Evolutionary conservation across 2,329 filamentous ascomycete species (phyloP).

Genomic region (Aspergillus felis): DNA sequence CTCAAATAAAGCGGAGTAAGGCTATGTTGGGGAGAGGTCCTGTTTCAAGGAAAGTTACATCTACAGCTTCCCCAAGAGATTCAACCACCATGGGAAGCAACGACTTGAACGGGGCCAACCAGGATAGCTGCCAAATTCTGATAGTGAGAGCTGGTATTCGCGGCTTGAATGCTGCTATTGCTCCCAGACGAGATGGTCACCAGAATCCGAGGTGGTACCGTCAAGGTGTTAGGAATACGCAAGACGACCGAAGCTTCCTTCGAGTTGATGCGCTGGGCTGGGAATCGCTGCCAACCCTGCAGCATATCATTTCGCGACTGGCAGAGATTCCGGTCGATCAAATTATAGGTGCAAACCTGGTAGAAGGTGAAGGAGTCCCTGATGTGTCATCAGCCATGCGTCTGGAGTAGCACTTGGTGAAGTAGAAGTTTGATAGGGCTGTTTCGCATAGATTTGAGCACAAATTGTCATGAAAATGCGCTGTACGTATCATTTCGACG

Average conservation of each 20-base stretch:
- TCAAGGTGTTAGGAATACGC: conserved; percentile 21
- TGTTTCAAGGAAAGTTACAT: neutral
- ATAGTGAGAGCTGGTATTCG: no score
- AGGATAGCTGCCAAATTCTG: neutral
- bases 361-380: conserved; percentile 52
- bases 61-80: neutral
- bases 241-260: conserved; percentile 42
- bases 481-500: no score
- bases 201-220: conserved; percentile 29
- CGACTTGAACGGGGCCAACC: conserved; percentile 6
- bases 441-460: neutral
- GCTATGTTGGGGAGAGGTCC: no score
- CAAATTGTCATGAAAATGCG: neutral
- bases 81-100: conserved; percentile 15
- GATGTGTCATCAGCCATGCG: conserved; percentile 21
- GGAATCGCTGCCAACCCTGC: conserved; percentile 57
- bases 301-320: conserved; percentile 53
- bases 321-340: conserved; percentile 56
- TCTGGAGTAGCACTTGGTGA: conserved; percentile 1
- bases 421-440: neutral
- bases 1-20: no score
- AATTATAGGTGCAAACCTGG: conserved; percentile 53
- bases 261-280: conserved; percentile 48
- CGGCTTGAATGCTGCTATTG: no score
- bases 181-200: no score